Percentiles rank a stretch among this genome's conserved stretches.
Conservation (phyloP, 2,329 filamentous ascomycete genomes). For the Aspergillus fijiensis region DNA sequence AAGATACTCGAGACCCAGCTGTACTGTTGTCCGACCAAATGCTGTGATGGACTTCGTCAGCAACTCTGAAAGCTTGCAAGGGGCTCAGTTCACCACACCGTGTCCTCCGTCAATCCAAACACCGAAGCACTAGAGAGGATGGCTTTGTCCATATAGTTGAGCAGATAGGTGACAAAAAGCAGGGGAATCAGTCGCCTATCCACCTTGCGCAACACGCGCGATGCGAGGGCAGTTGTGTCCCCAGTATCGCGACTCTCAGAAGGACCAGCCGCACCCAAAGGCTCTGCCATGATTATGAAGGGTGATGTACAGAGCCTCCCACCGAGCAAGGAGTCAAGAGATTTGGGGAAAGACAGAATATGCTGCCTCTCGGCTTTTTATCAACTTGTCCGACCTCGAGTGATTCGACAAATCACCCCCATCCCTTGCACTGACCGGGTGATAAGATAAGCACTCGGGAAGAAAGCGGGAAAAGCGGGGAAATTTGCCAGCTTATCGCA, state of each 20-base stretch:
- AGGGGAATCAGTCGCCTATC: constrained; percentile 57
- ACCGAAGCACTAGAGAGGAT: constrained; percentile 58
- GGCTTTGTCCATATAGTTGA: constrained; percentile 64
- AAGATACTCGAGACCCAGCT: constrained; percentile 55
- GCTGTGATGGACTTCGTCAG: constrained; percentile 21
- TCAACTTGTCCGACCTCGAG: not conserved
- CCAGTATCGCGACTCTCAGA: not conserved
- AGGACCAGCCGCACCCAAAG: not conserved
- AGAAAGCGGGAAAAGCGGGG: not conserved
- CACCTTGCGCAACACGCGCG: constrained; percentile 53
- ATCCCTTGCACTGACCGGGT: not conserved
- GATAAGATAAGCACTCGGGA: not conserved
- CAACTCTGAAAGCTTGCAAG: not conserved
- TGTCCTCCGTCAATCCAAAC: constrained; percentile 55
- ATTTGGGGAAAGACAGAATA: not conserved
- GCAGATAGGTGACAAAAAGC: constrained; percentile 57
- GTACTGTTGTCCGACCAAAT: constrained; percentile 53
- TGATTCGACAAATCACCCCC: not conserved
- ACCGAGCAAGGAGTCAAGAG: too few relatives aligned
- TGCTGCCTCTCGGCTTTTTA: not conserved
- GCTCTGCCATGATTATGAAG: not conserved
- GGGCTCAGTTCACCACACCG: constrained; percentile 14
- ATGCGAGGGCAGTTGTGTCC: not conserved
- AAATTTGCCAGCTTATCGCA: not conserved
- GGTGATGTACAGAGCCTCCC: not conserved